Base-by-base conservation (phyloP, 352 stramenopile genomes). In the Phytopythium helicoides region DNA sequence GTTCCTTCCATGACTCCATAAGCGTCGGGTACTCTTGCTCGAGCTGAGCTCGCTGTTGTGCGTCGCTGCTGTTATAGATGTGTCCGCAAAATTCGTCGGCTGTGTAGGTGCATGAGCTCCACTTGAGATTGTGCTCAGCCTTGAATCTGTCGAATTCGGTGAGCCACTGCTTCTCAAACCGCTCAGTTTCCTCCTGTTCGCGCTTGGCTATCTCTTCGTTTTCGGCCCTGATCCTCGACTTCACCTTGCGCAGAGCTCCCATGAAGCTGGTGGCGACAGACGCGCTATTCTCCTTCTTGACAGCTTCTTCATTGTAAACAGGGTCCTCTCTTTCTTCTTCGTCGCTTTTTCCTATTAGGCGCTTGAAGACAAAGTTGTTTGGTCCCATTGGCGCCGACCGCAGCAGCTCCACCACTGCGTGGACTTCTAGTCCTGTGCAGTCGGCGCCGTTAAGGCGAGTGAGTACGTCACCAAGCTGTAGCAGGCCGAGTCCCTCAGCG, bases 61-160 rank as follows among this genome's bases (percentile, higher is more conserved):
- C 38, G 52, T 85, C 62, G 38, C 66, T 69, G 15, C 66, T 79
- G 41, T 76, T 69, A 49, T 80, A 86, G 26, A 89, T 44, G 38
- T 84, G 50, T 0, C 76, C 79, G 35, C 79, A 89, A 51, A 89
- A 89, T 23, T 86, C 76, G 48, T 87, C 69, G 8, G 79, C 76
- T 4, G 63, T 70, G 65, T 87, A 81, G 18, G 70, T 86, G 52
- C 79, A 89, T 12, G 76, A 86, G 48, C 85, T 65, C 79, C 78
- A 87, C 62, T 79, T 80, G 23, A 45, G 47, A 35, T 68, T 48
- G 46, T 86, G 70, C 52, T 78, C 62, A 34, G 33, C 45, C 42
- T 78, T 79, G 23, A 87, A 50, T 6, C 51, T 40, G 3, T 80
- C 65, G 41, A 89, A 89, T 51, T 85, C 76, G 6, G 54, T 60